Percentiles rank a stretch among this genome's conserved stretches.
phyloP scores from a whole-genome alignment of 2,329 filamentous ascomycete genomes.

The Albophoma yamanashiensis region DNA sequence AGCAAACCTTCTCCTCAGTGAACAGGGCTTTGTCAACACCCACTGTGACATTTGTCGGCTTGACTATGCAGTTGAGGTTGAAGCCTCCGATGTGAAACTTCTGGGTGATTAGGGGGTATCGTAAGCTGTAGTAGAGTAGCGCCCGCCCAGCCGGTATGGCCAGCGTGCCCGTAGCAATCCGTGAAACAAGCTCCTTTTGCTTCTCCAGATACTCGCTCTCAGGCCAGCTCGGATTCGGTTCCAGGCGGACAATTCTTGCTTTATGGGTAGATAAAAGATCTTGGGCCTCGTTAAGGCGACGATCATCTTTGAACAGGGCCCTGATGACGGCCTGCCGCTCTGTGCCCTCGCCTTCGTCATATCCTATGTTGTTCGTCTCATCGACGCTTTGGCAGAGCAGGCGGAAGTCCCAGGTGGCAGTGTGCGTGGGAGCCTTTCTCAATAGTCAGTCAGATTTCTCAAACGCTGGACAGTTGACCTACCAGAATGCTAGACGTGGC shows the following conservation, averaged over 20 bases:
- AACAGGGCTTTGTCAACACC: slow-evolving; percentile 83
- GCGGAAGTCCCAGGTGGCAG: slow-evolving; percentile 63
- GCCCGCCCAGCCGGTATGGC: slow-evolving; percentile 81
- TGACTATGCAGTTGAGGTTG: slow-evolving; percentile 83
- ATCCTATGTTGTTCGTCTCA: slow-evolving; percentile 45
- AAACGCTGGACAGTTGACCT: slow-evolving; percentile 10
- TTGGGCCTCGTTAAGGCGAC: slow-evolving; percentile 77
- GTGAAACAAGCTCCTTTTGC: slow-evolving; percentile 82
- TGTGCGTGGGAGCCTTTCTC: slow-evolving; percentile 47
- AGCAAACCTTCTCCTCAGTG: slow-evolving; percentile 93
- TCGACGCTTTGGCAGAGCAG: slow-evolving; percentile 63
- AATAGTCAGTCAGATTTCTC: neutral
- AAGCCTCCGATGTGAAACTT: slow-evolving; percentile 86
- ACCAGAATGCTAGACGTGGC: slow-evolving; percentile 30
- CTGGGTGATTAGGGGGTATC: slow-evolving; percentile 82
- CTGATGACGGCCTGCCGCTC: slow-evolving; percentile 76
- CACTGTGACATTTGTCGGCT: slow-evolving; percentile 82
- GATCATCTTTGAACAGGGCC: slow-evolving; percentile 83
- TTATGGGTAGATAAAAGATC: slow-evolving; percentile 78
- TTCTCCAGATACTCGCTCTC: slow-evolving; percentile 84
- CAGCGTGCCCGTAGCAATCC: slow-evolving; percentile 76
- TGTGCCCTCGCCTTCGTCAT: slow-evolving; percentile 72
- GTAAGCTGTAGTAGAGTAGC: slow-evolving; percentile 78
- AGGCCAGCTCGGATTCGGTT: slow-evolving; percentile 64
- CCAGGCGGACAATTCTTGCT: slow-evolving; percentile 66